phyloP scores from a whole-genome alignment of 2,329 filamentous ascomycete genomes.

The Alternaria ventricosa region DNA sequence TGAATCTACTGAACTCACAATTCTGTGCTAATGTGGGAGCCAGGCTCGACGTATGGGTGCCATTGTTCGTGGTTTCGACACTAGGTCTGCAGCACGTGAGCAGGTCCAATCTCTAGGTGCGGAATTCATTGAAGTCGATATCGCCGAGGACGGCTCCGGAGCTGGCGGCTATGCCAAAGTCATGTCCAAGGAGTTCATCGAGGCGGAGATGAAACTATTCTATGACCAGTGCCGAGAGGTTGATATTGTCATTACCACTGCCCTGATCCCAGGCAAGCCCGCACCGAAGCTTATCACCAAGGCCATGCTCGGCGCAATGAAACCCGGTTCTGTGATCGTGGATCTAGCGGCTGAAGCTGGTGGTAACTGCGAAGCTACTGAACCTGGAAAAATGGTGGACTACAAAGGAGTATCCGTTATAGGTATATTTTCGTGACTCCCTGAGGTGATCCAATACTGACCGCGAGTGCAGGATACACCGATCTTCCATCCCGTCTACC shows the following conservation, averaged over 20 bases:
- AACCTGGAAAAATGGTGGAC: slow-evolving; percentile 71
- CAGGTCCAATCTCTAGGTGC: slow-evolving; percentile 90
- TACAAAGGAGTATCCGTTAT: slow-evolving; percentile 85
- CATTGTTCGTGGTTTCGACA: slow-evolving; percentile 89
- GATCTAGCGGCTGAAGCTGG: slow-evolving; percentile 88
- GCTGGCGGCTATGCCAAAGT: slow-evolving; percentile 90
- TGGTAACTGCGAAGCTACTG: slow-evolving; percentile 84
- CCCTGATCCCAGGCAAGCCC: slow-evolving; percentile 83
- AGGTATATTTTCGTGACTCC: slow-evolving; percentile 57
- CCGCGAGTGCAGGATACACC: slow-evolving; percentile 66
- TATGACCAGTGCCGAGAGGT: slow-evolving; percentile 85
- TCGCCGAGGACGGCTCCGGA: slow-evolving; percentile 83
- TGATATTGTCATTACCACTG: slow-evolving; percentile 91
- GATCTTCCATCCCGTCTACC: slow-evolving; percentile 86
- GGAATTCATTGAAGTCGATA: slow-evolving; percentile 86
- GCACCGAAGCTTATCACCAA: slow-evolving; percentile 86
- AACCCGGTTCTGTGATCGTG: slow-evolving; percentile 85
- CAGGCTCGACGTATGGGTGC: slow-evolving; percentile 82
- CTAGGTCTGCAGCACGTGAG: slow-evolving; percentile 83
- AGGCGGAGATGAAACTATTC: slow-evolving; percentile 92
- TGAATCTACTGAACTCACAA: too few relatives aligned
- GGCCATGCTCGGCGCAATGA: slow-evolving; percentile 83
- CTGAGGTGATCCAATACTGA: slow-evolving; percentile 44
- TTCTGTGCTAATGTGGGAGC: too few relatives aligned
- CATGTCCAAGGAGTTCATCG: slow-evolving; percentile 93